A percentile compares a stretch with the other conserved stretches of the same genome.
Evolutionary conservation across 192 early-diverging fungal species (phyloP).

Genomic region (Backusella circina): DNA sequence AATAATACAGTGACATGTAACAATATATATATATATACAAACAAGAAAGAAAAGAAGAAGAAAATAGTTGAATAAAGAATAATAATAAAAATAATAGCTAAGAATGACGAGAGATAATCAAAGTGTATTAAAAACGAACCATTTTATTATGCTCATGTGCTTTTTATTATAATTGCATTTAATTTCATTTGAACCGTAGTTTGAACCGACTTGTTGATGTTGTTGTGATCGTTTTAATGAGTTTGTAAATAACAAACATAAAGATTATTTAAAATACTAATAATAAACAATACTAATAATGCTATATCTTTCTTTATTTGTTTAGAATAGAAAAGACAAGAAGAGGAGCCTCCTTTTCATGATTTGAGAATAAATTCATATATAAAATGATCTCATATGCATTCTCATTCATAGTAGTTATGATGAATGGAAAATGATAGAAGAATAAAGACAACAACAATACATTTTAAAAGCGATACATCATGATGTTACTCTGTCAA

Average conservation of each 20-base stretch:
- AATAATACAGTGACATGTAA: neutral
- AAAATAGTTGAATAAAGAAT: neutral
- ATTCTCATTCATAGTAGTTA: too few relatives aligned
- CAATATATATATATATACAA: too few relatives aligned
- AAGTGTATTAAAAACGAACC: neutral
- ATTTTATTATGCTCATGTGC: neutral
- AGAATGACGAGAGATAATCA: neutral
- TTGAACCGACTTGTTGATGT: neutral
- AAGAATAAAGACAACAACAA: too few relatives aligned
- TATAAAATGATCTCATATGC: too few relatives aligned
- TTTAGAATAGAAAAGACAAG: too few relatives aligned
- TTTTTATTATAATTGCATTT: neutral
- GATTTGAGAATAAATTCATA: too few relatives aligned
- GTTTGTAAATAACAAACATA: neutral
- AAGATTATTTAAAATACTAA: neutral
- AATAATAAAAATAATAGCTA: neutral
- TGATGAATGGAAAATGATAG: too few relatives aligned
- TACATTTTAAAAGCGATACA: too few relatives aligned
- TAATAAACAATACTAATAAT: neutral
- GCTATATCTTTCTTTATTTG: neutral
- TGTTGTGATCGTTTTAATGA: too few relatives aligned
- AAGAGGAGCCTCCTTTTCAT: too few relatives aligned
- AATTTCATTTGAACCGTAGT: neutral
- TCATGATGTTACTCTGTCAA: too few relatives aligned
- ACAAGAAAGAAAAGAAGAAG: neutral